These are phyloP conservation scores for Epichloe bromicola DNA, from an alignment of 2,329 filamentous ascomycete species.

Conservation along the genomic window DNA sequence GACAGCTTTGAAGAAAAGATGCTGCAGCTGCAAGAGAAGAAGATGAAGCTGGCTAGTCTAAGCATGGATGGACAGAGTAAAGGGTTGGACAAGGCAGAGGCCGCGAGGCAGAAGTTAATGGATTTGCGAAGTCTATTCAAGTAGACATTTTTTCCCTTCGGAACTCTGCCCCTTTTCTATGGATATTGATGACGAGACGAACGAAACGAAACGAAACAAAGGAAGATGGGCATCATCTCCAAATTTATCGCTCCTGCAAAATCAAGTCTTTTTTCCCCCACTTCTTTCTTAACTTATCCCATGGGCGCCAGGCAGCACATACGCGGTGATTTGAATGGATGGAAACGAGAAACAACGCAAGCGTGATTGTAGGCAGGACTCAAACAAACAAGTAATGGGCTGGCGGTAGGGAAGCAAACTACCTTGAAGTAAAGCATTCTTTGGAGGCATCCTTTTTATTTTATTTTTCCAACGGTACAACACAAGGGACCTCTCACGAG, in stretches of 20 bases:
- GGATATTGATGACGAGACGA: neutral
- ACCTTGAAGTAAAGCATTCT: neutral
- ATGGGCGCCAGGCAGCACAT: too few relatives aligned
- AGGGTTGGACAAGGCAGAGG: slow-evolving; percentile 35
- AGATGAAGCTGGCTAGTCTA: slow-evolving; percentile 78
- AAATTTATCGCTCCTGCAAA: neutral
- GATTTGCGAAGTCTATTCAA: slow-evolving; percentile 47
- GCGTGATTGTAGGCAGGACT: too few relatives aligned
- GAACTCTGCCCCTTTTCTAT: slow-evolving; percentile 1
- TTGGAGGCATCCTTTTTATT: neutral
- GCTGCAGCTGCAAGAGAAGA: slow-evolving; percentile 78
- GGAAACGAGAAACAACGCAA: too few relatives aligned
- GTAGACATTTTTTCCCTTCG: slow-evolving; percentile 14
- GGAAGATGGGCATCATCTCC: neutral
- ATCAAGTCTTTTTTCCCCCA: neutral
- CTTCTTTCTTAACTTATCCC: neutral
- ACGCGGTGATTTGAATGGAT: too few relatives aligned
- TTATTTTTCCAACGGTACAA: neutral
- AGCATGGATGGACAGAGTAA: slow-evolving; percentile 59
- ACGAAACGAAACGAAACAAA: neutral
- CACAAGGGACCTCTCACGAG: neutral
- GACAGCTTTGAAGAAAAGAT: slow-evolving; percentile 92
- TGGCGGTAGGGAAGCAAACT: too few relatives aligned
- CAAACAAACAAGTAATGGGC: too few relatives aligned
- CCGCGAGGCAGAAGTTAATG: slow-evolving; percentile 48